Evolutionary conservation across 257 asterid genomes (phyloP).

Genomic region (Salvia splendens): DNA sequence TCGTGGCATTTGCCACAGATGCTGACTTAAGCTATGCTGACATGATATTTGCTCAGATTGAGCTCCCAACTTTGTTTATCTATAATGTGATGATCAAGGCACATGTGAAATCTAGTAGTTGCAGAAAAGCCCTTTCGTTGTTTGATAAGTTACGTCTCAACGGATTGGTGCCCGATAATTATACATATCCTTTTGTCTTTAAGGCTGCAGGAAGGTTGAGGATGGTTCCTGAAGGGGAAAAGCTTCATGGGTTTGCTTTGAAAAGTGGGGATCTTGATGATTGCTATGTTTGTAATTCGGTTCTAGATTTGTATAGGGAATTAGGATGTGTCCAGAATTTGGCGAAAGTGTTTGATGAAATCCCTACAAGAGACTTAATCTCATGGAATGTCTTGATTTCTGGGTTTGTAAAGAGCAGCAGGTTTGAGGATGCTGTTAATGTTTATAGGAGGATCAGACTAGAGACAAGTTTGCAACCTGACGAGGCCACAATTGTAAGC

Average conservation of each 20-base stretch:
- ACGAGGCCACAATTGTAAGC: slow-evolving; percentile 78
- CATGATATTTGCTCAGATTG: slow-evolving; percentile 48
- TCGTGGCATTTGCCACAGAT: slow-evolving; percentile 55
- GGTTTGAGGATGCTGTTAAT: slow-evolving; percentile 58
- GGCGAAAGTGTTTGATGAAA: slow-evolving; percentile 69
- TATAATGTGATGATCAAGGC: slow-evolving; percentile 79
- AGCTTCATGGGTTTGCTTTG: slow-evolving; percentile 75
- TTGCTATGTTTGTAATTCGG: slow-evolving; percentile 65
- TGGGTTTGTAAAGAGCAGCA: slow-evolving; percentile 56
- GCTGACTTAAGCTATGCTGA: slow-evolving; percentile 55
- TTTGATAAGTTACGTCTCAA: slow-evolving; percentile 62
- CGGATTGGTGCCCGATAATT: slow-evolving; percentile 74
- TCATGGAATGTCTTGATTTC: slow-evolving; percentile 76
- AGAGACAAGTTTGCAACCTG: slow-evolving; percentile 48
- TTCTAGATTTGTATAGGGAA: slow-evolving; percentile 67
- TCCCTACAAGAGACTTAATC: slow-evolving; percentile 59
- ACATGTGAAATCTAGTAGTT: slow-evolving; percentile 46
- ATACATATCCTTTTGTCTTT: slow-evolving; percentile 78
- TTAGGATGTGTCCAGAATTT: slow-evolving; percentile 47
- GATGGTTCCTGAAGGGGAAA: slow-evolving; percentile 54
- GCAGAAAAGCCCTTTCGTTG: slow-evolving; percentile 50
- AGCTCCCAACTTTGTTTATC: slow-evolving; percentile 56
- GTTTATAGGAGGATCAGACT: slow-evolving; percentile 58
- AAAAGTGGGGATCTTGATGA: slow-evolving; percentile 65
- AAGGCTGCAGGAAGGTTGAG: slow-evolving; percentile 67